Evolutionary conservation across 257 asterid species (phyloP).

Genomic region (Mitragyna speciosa): DNA sequence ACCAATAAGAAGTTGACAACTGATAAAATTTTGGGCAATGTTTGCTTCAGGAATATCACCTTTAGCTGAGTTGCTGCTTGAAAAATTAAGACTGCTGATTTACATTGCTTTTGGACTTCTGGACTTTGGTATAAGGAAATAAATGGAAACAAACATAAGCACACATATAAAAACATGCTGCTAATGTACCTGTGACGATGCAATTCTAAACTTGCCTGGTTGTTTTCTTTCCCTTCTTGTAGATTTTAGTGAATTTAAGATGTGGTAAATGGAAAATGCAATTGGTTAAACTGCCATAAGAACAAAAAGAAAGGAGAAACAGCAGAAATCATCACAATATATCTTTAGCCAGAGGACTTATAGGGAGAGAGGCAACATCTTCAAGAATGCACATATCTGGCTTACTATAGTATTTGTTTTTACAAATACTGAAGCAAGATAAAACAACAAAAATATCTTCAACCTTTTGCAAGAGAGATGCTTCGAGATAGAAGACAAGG

Average conservation of each 20-base stretch:
- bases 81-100: too few relatives aligned
- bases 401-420: background rate
- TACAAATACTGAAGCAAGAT: background rate
- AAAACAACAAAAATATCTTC: background rate
- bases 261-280: background rate
- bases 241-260: background rate
- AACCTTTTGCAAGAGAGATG: background rate
- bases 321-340: background rate
- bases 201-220: background rate
- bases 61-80: too few relatives aligned
- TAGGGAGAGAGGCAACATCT: background rate
- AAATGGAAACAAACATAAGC: too few relatives aligned
- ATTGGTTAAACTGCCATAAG: too few relatives aligned
- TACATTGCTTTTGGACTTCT: too few relatives aligned
- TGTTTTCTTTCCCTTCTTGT: background rate
- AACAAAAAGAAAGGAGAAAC: background rate
- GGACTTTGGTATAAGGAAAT: too few relatives aligned
- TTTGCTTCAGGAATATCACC: too few relatives aligned
- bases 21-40: too few relatives aligned
- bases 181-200: too few relatives aligned
- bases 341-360: background rate
- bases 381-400: background rate
- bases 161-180: too few relatives aligned
- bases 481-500: conserved; percentile 35
- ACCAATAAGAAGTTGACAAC: too few relatives aligned